A percentile compares a stretch with the other conserved stretches of the same genome.
These are phyloP conservation scores for Pseudocercospora vitis DNA, from an alignment of 2,329 filamentous ascomycete genomes.

Conservation along the genomic window DNA sequence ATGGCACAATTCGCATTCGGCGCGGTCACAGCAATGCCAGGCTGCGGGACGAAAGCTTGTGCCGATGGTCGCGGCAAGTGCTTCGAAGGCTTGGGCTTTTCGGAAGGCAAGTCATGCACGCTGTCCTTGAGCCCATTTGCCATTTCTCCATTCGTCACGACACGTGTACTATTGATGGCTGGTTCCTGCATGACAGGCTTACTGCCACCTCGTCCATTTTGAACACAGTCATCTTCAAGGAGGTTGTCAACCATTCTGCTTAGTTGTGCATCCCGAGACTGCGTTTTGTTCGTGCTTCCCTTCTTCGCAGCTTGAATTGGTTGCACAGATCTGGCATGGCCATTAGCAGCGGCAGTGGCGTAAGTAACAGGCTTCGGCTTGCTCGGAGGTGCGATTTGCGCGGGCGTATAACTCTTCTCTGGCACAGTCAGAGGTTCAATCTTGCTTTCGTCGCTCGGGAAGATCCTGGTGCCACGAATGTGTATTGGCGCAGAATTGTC, in stretches of 20 bases:
- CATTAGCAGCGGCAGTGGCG: constrained; percentile 33
- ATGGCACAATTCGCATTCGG: constrained; percentile 9
- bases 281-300: constrained; percentile 16
- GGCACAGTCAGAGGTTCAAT: constrained; percentile 29
- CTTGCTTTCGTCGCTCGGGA: constrained; percentile 25
- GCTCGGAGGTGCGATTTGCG: constrained; percentile 26
- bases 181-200: constrained; percentile 50
- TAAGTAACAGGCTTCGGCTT: constrained; percentile 35
- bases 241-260: constrained; percentile 60
- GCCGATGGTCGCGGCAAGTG: constrained; percentile 15
- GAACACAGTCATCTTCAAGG: constrained; percentile 44
- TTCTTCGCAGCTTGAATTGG: constrained; percentile 17
- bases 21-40: constrained; percentile 16
- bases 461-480: constrained; percentile 29
- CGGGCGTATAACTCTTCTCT: constrained; percentile 50
- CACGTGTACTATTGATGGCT: constrained; percentile 26
- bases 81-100: constrained; percentile 25
- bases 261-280: constrained; percentile 49
- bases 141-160: constrained; percentile 43
- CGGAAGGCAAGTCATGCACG: constrained; percentile 39
- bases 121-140: constrained; percentile 31
- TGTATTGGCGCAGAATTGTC: constrained; percentile 38
- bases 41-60: constrained; percentile 10
- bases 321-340: constrained; percentile 22
- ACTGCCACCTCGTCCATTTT: constrained; percentile 39